A percentile compares a stretch with the other conserved stretches of the same genome.
Conservation (phyloP, 345 rosid genomes). For the Syzygium oleosum region DNA sequence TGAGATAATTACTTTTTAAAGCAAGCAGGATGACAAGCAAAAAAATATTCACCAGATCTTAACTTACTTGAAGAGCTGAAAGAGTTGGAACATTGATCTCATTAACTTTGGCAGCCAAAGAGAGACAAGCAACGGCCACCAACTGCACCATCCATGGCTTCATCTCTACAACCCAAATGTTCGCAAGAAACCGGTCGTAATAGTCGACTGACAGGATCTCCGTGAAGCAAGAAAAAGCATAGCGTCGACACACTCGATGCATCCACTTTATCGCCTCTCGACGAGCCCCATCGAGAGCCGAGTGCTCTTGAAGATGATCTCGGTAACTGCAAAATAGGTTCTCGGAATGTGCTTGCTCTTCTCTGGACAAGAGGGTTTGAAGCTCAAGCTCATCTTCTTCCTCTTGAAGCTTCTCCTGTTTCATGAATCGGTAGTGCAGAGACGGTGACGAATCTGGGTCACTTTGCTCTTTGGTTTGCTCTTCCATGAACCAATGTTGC, state of each 20-base stretch:
- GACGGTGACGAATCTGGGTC: neutral
- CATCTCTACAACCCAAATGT: neutral
- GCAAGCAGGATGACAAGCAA: neutral
- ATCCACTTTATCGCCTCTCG: neutral
- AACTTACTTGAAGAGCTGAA: conserved; percentile 1
- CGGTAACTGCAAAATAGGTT: neutral
- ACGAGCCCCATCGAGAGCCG: neutral
- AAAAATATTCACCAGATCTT: neutral
- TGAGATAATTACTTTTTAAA: neutral
- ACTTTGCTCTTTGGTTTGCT: neutral
- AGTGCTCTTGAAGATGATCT: neutral
- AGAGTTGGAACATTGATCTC: conserved; percentile 1
- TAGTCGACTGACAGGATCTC: conserved; percentile 2
- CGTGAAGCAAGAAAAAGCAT: neutral
- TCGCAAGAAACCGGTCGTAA: neutral
- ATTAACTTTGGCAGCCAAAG: conserved; percentile 6
- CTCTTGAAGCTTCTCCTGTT: neutral
- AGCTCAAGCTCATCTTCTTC: neutral
- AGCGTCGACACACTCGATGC: neutral
- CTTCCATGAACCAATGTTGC: neutral
- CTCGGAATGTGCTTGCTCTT: neutral
- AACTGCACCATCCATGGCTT: conserved; percentile 9
- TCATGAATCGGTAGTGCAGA: neutral
- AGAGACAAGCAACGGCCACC: conserved; percentile 6
- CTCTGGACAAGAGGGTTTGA: neutral